Evolutionary conservation across 345 rosid genomes (phyloP), one percentile per base, ranked within the genome.

Genomic region (Eucalyptus urophylla): DNA sequence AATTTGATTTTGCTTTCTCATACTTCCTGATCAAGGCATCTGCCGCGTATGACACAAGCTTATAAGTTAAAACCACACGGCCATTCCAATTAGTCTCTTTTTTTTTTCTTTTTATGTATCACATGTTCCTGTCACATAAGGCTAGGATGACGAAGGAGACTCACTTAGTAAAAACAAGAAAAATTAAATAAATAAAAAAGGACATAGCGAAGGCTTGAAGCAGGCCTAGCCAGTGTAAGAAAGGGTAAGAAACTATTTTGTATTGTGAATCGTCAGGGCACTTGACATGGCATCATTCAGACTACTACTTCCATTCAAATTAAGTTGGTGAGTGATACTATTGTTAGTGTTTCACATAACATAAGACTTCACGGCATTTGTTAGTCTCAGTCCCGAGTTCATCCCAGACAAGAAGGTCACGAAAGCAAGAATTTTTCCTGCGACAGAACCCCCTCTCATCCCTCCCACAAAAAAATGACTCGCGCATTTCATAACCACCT

Each of bases 1-100:
- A 60, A 67, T 96, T 95, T 88, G 91, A 90, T 80, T 80, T 88
- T 60, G 95, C 95, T 6, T 91, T 89, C 89, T 91, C 91, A 92
- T 94, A 94, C 60, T 92, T 93, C 87, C 87, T 88, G 15, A 86
- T 88, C 88, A 93, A 88, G 45, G 8, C 88, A 88, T 89, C 97
- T 96, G 92, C 81, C 89, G 47, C 54, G n/a, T 62, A 86, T 11
- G 15, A 80, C 29, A 47, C 72, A 88, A 89, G 56, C 29, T 37
- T 37, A 19, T 37, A 37, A 76, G 47, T 37, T 37, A 47, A 44
- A 49, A 33, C 11, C 44, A 14, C 54, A 45, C 15, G 51, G 37
- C 19, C 31, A 24, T 7, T n/a, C 80, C 60, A 60, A 56, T 47
- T 43, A 62, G 47, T 62, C 33, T 54, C 47, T 56, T 25, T 3